Conservation (phyloP, 345 rosid species). For the Clarkia xantiana region DNA sequence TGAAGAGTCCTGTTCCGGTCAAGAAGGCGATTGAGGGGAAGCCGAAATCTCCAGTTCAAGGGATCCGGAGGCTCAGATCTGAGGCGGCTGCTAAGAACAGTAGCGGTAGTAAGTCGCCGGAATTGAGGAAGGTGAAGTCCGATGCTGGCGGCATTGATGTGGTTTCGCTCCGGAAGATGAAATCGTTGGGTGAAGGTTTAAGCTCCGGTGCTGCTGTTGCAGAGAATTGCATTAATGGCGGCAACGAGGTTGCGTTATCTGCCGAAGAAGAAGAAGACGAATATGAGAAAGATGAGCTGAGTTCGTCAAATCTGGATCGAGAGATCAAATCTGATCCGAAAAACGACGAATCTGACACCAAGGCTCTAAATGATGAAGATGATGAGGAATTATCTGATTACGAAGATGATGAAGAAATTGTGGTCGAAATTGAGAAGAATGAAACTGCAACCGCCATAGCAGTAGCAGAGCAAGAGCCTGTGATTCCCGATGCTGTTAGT, state of each 20-base stretch:
- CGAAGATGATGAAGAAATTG: slow-evolving; percentile 20
- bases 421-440: slow-evolving; percentile 26
- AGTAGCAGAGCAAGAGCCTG: slow-evolving; percentile 16
- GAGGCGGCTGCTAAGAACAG: too few species aligned
- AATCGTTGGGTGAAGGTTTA: too few species aligned
- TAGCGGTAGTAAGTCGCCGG: background rate
- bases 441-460: slow-evolving; percentile 1
- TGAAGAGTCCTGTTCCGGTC: slow-evolving; percentile 8
- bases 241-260: slow-evolving; percentile 7
- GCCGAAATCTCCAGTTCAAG: slow-evolving; percentile 20
- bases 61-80: slow-evolving; percentile 44
- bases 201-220: too few species aligned
- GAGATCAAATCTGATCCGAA: background rate
- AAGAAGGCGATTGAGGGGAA: slow-evolving; percentile 10
- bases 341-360: too few species aligned
- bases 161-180: slow-evolving; percentile 16
- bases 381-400: slow-evolving; percentile 25
- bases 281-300: slow-evolving; percentile 31
- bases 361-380: too few species aligned
- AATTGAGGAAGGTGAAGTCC: slow-evolving; percentile 13
- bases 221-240: slow-evolving; percentile 10
- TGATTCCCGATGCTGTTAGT: slow-evolving; percentile 2
- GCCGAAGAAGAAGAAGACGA: slow-evolving; percentile 5
- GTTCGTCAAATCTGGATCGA: slow-evolving; percentile 14
- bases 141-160: slow-evolving; percentile 11